These are phyloP conservation scores for Cerrena zonata DNA, from an alignment of 1,284 basidiomycete species.

Conservation along the genomic window DNA sequence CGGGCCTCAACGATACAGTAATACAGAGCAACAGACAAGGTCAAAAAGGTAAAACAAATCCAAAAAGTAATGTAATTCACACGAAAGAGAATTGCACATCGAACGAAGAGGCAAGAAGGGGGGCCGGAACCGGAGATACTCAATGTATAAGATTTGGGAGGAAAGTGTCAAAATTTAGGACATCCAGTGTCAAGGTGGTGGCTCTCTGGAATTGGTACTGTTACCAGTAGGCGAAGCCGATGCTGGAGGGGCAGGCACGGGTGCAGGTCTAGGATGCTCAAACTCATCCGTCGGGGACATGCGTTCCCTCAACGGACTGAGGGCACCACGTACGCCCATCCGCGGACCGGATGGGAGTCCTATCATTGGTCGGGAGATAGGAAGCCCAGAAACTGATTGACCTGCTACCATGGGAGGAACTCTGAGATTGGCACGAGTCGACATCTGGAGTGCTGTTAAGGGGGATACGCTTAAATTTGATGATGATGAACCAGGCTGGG, in stretches of 20 bases:
- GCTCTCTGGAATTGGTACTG: not conserved
- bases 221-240: no score
- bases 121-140: no score
- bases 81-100: no score
- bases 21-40: slow-evolving; percentile 11
- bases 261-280: slow-evolving; percentile 42
- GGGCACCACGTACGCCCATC: slow-evolving; percentile 25
- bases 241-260: slow-evolving; percentile 25
- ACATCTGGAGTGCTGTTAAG: no score
- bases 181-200: not conserved
- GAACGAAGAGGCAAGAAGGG: not conserved
- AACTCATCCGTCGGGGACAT: slow-evolving; percentile 30
- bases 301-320: slow-evolving; percentile 22
- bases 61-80: not conserved
- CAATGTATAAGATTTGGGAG: no score
- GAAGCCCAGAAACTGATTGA: not conserved
- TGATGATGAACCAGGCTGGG: no score
- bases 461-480: no score
- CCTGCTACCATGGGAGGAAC: no score
- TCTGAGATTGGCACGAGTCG: no score
- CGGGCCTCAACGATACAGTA: not conserved
- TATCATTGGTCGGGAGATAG: slow-evolving; percentile 9
- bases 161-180: not conserved
- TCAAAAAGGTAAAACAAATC: slow-evolving; percentile 24
- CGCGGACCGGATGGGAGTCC: slow-evolving; percentile 27